phyloP scores from a whole-genome alignment of 371 early-diverging fungal genomes.

The Phascolomyces articulosus region DNA sequence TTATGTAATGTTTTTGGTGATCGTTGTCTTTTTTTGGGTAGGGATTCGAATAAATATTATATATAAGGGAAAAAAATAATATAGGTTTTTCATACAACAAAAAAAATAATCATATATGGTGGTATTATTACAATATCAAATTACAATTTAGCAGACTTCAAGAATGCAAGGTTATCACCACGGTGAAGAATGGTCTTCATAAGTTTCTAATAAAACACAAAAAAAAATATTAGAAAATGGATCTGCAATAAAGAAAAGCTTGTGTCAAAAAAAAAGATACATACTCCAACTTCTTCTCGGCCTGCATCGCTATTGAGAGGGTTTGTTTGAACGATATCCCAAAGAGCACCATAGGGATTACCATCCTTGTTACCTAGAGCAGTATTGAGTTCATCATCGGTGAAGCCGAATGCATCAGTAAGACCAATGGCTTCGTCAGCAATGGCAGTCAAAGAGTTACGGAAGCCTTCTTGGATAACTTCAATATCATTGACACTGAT shows the following conservation, averaged over 20 bases:
- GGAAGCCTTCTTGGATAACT: constrained; percentile 27
- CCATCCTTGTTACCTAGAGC: constrained; percentile 72
- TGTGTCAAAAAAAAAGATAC: constrained; percentile 4
- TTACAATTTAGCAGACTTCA: constrained; percentile 25
- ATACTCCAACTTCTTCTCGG: constrained; percentile 23
- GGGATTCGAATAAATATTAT: too few species aligned
- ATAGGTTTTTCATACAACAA: too few species aligned
- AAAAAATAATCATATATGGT: neutral
- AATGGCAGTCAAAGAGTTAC: constrained; percentile 27
- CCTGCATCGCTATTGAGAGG: constrained; percentile 56
- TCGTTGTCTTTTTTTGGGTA: too few species aligned
- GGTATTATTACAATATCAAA: neutral
- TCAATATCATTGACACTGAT: constrained; percentile 30
- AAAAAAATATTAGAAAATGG: neutral
- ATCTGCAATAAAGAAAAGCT: too few species aligned
- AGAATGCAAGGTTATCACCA: constrained; percentile 18
- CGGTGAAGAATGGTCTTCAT: constrained; percentile 21
- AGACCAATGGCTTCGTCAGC: constrained; percentile 65
- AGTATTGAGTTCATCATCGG: constrained; percentile 64
- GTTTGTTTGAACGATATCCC: constrained; percentile 65
- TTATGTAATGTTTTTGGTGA: too few species aligned
- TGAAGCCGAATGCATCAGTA: constrained; percentile 71
- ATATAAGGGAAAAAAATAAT: too few species aligned
- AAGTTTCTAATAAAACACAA: constrained; percentile 14
- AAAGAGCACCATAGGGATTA: constrained; percentile 68